These are phyloP conservation scores for Symbiodinium pilosum DNA, from an alignment of 73 alveolate genomes.

Conservation along the genomic window DNA sequence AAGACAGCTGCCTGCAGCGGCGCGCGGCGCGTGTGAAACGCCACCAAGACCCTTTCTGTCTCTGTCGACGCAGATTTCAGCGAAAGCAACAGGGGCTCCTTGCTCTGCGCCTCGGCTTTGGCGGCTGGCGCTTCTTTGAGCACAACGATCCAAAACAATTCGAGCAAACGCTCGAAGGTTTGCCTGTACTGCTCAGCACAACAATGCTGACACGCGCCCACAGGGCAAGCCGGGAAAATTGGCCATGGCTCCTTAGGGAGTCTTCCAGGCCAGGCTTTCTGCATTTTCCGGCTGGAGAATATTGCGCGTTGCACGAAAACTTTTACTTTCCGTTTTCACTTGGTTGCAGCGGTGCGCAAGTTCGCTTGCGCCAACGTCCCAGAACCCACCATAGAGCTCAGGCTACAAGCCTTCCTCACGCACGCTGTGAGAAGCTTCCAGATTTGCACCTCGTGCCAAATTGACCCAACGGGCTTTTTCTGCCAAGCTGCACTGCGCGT, in stretches of 20 bases:
- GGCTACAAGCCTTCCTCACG: not conserved
- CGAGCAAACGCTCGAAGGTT: not conserved
- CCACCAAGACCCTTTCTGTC: not conserved
- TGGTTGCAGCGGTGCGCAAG: not conserved
- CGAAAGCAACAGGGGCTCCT: slow-evolving; percentile 16
- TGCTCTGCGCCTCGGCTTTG: too few relatives aligned
- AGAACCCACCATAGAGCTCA: not conserved
- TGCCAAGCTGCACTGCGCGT: too few relatives aligned
- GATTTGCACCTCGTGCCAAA: not conserved
- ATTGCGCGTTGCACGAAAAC: not conserved
- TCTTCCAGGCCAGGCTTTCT: not conserved
- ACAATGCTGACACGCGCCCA: slow-evolving; percentile 19
- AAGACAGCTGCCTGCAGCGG: slow-evolving; percentile 41
- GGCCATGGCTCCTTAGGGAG: slow-evolving; percentile 25
- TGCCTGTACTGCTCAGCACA: not conserved
- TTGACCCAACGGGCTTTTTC: not conserved
- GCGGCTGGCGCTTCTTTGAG: not conserved
- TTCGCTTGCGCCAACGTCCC: not conserved
- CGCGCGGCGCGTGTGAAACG: slow-evolving; percentile 41
- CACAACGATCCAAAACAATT: slow-evolving; percentile 15
- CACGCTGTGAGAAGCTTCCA: too few relatives aligned
- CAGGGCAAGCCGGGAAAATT: not conserved
- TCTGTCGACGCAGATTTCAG: not conserved
- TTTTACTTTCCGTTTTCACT: not conserved
- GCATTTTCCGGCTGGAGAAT: slow-evolving; percentile 28